Evolutionary conservation across 1,139 yeast species (phyloP).

Genomic region (Taphrina communis): DNA sequence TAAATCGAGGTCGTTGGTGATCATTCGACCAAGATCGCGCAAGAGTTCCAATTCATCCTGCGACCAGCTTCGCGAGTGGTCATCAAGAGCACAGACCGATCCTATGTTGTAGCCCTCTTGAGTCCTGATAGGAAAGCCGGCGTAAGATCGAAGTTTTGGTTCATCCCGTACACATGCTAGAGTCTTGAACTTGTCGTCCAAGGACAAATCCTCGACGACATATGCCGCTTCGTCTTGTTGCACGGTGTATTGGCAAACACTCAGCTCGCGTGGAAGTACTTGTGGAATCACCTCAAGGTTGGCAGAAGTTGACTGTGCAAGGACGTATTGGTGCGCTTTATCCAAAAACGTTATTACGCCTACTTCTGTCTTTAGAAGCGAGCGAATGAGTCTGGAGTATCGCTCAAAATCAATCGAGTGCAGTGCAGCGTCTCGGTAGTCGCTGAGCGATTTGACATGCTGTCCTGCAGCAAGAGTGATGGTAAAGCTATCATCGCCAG

Average conservation of each 20-base stretch:
- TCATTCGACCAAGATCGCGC: constrained; percentile 27
- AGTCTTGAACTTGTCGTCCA: constrained; percentile 3
- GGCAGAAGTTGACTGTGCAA: constrained; percentile 9
- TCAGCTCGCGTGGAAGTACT: constrained; percentile 12
- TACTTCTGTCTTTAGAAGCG: constrained; percentile 13
- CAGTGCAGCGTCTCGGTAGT: constrained; percentile 19
- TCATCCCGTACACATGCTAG: constrained; percentile 14
- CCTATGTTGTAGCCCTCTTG: constrained; percentile 32
- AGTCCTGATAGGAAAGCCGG: constrained; percentile 26
- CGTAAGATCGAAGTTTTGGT: constrained; percentile 23
- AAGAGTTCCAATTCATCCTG: constrained; percentile 13
- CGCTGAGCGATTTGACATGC: constrained; percentile 12
- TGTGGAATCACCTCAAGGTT: neutral
- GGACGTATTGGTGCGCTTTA: constrained; percentile 11
- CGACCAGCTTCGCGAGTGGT: constrained; percentile 14
- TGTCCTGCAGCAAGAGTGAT: neutral
- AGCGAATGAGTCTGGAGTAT: constrained; percentile 16
- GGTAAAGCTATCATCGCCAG: neutral
- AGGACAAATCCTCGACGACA: constrained; percentile 13
- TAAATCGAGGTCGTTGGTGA: constrained; percentile 26
- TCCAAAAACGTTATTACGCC: constrained; percentile 11
- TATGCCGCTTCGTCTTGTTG: constrained; percentile 8
- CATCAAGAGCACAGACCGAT: constrained; percentile 32
- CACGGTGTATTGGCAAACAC: constrained; percentile 25
- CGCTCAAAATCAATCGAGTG: constrained; percentile 14